A percentile compares a stretch with the other conserved stretches of the same genome.
phyloP scores from a whole-genome alignment of 495 filamentous ascomycete species.

The Xylaria intraflava region DNA sequence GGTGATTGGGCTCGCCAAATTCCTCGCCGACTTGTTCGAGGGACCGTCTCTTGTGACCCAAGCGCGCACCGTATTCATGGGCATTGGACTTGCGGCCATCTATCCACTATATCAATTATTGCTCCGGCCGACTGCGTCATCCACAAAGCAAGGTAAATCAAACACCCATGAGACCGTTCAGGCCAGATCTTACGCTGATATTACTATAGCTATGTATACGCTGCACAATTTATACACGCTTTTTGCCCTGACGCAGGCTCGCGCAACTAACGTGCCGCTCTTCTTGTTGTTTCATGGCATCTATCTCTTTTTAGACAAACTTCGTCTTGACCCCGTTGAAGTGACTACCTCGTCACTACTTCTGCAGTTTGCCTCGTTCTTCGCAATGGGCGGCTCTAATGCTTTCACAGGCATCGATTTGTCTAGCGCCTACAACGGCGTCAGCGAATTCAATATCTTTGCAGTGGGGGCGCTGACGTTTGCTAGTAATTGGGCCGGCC shows the following conservation, averaged over 20 bases:
- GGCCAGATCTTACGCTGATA: constrained; percentile 13
- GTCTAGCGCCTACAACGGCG: constrained; percentile 76
- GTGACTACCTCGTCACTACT: constrained; percentile 58
- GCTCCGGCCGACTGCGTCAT: constrained; percentile 12
- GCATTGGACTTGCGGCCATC: constrained; percentile 39
- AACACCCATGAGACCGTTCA: neutral
- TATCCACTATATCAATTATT: constrained; percentile 29
- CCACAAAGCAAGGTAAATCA: constrained; percentile 27
- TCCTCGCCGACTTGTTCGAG: constrained; percentile 37
- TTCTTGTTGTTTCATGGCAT: constrained; percentile 66
- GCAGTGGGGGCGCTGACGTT: constrained; percentile 77
- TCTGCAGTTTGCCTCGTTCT: constrained; percentile 73
- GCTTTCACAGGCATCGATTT: constrained; percentile 85
- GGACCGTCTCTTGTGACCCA: constrained; percentile 44
- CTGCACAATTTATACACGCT: constrained; percentile 66
- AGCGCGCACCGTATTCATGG: constrained; percentile 48
- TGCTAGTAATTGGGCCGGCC: constrained; percentile 82
- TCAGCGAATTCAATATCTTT: constrained; percentile 59
- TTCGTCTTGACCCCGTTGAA: constrained; percentile 46
- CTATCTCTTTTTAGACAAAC: constrained; percentile 42
- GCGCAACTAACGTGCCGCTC: constrained; percentile 74
- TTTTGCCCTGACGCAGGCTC: constrained; percentile 80
- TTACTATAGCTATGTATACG: constrained; percentile 28
- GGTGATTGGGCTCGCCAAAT: constrained; percentile 45
- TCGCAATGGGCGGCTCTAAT: constrained; percentile 86